Evolutionary conservation across 305 asterid genomes (phyloP).

Genomic region (Solanum chacoense): DNA sequence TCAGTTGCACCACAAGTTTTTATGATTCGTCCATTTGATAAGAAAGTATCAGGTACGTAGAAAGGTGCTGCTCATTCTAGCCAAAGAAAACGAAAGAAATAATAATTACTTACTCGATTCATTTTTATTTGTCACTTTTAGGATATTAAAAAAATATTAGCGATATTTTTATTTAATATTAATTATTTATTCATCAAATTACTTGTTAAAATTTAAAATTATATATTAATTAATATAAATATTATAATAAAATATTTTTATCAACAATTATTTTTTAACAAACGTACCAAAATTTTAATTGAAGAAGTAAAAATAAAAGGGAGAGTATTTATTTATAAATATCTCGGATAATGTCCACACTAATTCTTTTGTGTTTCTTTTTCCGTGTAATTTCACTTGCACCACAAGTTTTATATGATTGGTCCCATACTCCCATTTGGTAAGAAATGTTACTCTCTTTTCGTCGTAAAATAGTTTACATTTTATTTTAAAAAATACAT

Average conservation of each 20-base stretch:
- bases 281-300: not conserved
- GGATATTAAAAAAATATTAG: too few species aligned
- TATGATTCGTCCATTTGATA: not conserved
- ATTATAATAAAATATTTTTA: too few species aligned
- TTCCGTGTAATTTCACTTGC: not conserved
- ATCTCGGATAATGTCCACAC: too few species aligned
- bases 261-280: too few species aligned
- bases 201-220: too few species aligned
- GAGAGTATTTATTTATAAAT: not conserved
- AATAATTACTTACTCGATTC: too few species aligned
- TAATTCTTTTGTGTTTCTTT: too few species aligned
- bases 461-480: not conserved
- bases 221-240: too few species aligned
- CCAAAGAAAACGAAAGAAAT: not conserved
- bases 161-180: too few species aligned
- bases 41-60: not conserved
- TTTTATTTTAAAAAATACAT: too few species aligned
- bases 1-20: not conserved
- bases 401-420: not conserved
- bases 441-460: not conserved
- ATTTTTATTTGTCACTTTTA: too few species aligned
- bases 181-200: too few species aligned
- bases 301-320: not conserved
- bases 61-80: not conserved
- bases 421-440: not conserved